Percentiles rank a stretch among this genome's conserved stretches.
Conservation (phyloP, 352 stramenopile species). For the Globisporangium cystogenes region DNA sequence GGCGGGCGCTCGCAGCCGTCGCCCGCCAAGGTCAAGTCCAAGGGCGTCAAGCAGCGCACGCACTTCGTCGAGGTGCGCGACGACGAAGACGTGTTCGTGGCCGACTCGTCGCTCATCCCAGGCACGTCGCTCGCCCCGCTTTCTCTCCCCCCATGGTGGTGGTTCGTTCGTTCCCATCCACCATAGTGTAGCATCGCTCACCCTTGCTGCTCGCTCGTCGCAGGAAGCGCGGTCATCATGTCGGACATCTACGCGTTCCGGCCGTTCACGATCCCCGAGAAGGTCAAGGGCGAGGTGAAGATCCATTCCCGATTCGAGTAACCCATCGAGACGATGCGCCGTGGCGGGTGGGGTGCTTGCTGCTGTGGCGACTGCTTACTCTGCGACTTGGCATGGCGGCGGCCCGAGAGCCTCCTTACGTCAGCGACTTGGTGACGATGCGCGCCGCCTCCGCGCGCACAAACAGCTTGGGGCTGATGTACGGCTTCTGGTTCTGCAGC, state of each 20-base stretch:
- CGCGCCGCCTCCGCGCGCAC: conserved; percentile 72
- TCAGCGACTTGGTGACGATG: conserved; percentile 76
- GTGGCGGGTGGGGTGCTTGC: too few species aligned
- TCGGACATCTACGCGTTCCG: conserved; percentile 79
- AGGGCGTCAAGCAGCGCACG: conserved; percentile 82
- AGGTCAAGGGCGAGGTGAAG: conserved; percentile 36
- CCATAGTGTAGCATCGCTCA: too few species aligned
- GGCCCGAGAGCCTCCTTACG: conserved; percentile 28
- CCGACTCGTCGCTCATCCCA: conserved; percentile 63
- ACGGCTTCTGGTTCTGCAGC: conserved; percentile 81
- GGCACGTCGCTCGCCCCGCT: conserved; percentile 18
- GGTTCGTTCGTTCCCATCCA: too few species aligned
- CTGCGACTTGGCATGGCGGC: background rate
- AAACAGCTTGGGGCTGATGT: conserved; percentile 80
- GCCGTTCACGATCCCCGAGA: conserved; percentile 31
- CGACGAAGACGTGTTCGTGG: conserved; percentile 65
- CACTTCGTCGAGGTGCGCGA: conserved; percentile 74
- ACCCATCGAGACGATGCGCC: too few species aligned
- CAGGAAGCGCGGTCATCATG: conserved; percentile 34
- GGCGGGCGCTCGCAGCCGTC: conserved; percentile 44
- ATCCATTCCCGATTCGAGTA: conserved; percentile 76
- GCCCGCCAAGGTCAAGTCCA: conserved; percentile 62
- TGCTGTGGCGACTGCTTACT: too few species aligned
- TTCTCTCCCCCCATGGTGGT: too few species aligned
- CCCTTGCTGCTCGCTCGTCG: background rate